These are phyloP conservation scores for Oehlia diaphana DNA, from an alignment of 192 early-diverging fungal genomes.

Conservation along the genomic window DNA sequence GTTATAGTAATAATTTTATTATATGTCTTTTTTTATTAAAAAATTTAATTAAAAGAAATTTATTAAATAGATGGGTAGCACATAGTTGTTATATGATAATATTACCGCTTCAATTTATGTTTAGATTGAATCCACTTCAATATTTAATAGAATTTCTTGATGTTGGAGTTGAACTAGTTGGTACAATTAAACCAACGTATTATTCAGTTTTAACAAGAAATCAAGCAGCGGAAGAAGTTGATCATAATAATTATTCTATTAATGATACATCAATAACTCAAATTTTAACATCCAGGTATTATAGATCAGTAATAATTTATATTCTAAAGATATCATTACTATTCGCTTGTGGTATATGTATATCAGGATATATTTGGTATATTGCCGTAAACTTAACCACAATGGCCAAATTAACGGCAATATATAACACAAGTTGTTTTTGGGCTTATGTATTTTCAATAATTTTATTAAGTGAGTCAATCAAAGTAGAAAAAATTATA, in stretches of 20 bases:
- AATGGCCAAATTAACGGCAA: slow-evolving; percentile 79
- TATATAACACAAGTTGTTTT: slow-evolving; percentile 82
- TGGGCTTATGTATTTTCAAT: slow-evolving; percentile 83
- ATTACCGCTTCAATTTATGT: slow-evolving; percentile 40
- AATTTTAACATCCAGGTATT: slow-evolving; percentile 5
- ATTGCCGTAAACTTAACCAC: slow-evolving; percentile 66
- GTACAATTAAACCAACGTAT: not conserved
- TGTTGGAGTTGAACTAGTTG: slow-evolving; percentile 23
- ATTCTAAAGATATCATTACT: slow-evolving; percentile 35
- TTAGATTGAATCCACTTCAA: not conserved
- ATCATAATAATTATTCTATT: not conserved
- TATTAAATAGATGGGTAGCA: slow-evolving; percentile 38
- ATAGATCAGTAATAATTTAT: slow-evolving; percentile 18
- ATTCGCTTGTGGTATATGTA: slow-evolving; percentile 61
- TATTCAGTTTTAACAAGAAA: not conserved
- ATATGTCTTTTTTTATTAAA: not conserved
- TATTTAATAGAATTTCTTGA: slow-evolving; percentile 12
- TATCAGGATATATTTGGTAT: slow-evolving; percentile 80
- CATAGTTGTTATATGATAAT: slow-evolving; percentile 45
- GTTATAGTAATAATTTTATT: slow-evolving; percentile 32
- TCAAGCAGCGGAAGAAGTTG: not conserved
- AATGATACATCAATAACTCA: not conserved
- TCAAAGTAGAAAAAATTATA: slow-evolving; percentile 58
- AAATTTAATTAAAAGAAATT: not conserved
- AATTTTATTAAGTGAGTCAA: slow-evolving; percentile 63